phyloP scores from a whole-genome alignment of 2,329 filamentous ascomycete species.

The Paecilomyces variotii region DNA sequence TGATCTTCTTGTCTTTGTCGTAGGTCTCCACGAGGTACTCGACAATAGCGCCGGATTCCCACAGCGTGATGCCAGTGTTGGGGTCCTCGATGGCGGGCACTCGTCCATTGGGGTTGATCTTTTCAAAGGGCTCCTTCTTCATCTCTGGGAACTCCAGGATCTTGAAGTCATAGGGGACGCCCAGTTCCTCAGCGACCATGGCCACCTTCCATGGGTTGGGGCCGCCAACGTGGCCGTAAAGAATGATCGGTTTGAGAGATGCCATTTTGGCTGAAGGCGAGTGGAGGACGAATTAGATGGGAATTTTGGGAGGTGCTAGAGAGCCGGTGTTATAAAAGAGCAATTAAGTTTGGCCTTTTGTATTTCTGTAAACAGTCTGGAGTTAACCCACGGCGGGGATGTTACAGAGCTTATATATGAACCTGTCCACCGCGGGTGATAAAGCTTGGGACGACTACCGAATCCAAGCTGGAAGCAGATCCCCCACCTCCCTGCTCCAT shows the following conservation, averaged over 20 bases:
- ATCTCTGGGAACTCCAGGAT: conserved; percentile 13
- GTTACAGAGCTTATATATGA: background rate
- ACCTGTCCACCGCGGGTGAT: background rate
- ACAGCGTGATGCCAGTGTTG: conserved; percentile 31
- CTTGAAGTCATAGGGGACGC: conserved; percentile 21
- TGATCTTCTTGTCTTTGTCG: conserved; percentile 33
- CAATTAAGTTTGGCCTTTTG: background rate
- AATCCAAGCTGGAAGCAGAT: background rate
- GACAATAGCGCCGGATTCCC: conserved; percentile 40
- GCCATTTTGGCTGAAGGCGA: background rate
- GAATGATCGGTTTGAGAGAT: background rate
- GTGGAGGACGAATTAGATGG: background rate
- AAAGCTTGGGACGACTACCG: background rate
- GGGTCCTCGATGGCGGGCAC: conserved; percentile 28
- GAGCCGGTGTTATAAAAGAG: background rate
- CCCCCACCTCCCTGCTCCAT: background rate
- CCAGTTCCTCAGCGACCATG: conserved; percentile 23
- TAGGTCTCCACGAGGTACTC: conserved; percentile 39
- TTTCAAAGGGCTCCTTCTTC: conserved; percentile 20
- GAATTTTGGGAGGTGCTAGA: background rate
- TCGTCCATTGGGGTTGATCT: conserved; percentile 27
- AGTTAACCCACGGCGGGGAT: background rate
- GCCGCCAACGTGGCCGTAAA: conserved; percentile 12
- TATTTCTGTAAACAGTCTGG: background rate
- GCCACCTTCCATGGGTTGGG: conserved; percentile 25